Base-by-base conservation (phyloP, 1,284 basidiomycete species). In the Marasmius tenuissimus region DNA sequence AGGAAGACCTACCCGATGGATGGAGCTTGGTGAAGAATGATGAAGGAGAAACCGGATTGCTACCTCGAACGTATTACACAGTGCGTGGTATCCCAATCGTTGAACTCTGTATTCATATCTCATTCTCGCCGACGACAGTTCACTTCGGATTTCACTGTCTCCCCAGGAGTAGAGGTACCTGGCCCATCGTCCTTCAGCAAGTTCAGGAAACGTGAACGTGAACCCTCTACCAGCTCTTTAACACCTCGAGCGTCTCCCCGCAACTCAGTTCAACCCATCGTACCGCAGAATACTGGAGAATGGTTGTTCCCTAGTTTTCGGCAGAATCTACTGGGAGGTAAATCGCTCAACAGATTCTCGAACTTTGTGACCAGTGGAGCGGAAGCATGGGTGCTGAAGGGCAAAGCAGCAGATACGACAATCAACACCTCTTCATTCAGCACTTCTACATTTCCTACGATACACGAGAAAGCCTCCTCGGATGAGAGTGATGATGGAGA, bases 341-440 rank as follows among this genome's bases (percentile, higher is more conserved):
- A 87, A 74, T 85, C 84, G 55, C 74, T 94, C 60, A 93, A 94
- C 71, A 81, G 92, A 18, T 94, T 94, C 75, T 92, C 90, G 0
- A 87, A 82, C 64, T 94, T 94, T 70, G 93, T 94, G 20, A 92
- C 89, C 1, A 91, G 87, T 63, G 92, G 93, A 45, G 92, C 92
- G 7, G 93, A 94, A 71, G 88, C 88, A 61, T 93, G 87, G 76
- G 81, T 93, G 5, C 79, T 93, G 18, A 85, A 87, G 55, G 91
- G 90, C 57, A 75, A 72, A 49, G 61, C 75, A 16, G 67, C 66
- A 27, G 69, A 71, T 45, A 60, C 64, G 49, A 50, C 62, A 42
- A 65, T 65, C 47, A 65, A 62, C 34, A 42, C 68, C 9, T 51
- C 65, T 12, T 47, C 62, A 8, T 66, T 65, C 47, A 65, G 62